Evolutionary conservation across 129 eudicot species (phyloP).

Genomic region (Centaurea solstitialis): DNA sequence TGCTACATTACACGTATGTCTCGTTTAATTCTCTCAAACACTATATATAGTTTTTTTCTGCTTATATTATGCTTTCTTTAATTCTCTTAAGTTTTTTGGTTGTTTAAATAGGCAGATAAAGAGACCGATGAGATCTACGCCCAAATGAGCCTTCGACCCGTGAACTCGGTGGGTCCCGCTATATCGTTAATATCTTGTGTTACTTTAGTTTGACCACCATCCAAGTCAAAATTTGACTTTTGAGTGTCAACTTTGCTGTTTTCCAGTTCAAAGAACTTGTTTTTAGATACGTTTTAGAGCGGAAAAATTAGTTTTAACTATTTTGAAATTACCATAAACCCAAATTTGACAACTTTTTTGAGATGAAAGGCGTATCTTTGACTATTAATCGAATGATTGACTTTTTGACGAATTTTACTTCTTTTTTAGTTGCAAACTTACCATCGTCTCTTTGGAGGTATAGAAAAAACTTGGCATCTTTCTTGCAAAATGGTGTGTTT

Average conservation of each 20-base stretch:
- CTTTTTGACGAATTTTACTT: neutral
- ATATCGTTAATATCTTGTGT: neutral
- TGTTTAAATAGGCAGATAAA: slow-evolving; percentile 81
- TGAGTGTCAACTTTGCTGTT: slow-evolving; percentile 4
- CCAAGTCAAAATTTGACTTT: slow-evolving; percentile 20
- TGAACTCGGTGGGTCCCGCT: slow-evolving; percentile 71
- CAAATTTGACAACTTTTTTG: neutral
- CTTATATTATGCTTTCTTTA: neutral
- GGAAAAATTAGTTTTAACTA: neutral
- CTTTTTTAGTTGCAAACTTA: neutral
- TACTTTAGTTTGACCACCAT: neutral
- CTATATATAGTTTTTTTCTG: neutral
- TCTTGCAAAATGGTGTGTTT: neutral
- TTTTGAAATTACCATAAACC: neutral
- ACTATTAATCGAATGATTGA: neutral
- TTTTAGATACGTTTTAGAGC: neutral
- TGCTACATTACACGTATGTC: slow-evolving; percentile 87
- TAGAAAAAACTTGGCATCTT: neutral
- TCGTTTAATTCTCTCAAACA: slow-evolving; percentile 3
- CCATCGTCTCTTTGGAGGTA: neutral
- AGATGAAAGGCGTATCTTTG: neutral
- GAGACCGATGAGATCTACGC: slow-evolving; percentile 98
- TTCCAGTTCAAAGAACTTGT: neutral
- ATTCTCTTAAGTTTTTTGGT: neutral
- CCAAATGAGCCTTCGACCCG: slow-evolving; percentile 98